Evolutionary conservation across 495 filamentous ascomycete genomes (phyloP).

Genomic region (Penicillium maclennaniae): DNA sequence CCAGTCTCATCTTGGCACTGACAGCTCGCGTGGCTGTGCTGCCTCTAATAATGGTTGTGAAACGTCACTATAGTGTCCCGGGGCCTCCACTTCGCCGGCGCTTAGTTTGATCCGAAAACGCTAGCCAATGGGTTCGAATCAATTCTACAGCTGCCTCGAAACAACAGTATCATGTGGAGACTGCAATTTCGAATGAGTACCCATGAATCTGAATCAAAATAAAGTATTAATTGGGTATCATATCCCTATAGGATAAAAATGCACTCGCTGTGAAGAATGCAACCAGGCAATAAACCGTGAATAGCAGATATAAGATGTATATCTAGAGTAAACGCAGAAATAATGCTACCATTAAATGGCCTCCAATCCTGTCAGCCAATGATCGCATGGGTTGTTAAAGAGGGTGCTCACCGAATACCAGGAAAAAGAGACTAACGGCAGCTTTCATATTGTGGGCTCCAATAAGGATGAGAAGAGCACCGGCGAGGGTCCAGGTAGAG

Average conservation of each 20-base stretch:
- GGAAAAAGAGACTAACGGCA: constrained; percentile 16
- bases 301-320: not conserved
- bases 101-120: not conserved
- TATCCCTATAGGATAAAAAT: not conserved
- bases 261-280: not conserved
- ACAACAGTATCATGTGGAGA: not conserved
- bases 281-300: not conserved
- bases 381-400: not conserved
- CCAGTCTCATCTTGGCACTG: constrained; percentile 1
- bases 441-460: constrained; percentile 23
- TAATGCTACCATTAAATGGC: constrained; percentile 5
- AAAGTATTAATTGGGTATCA: not conserved
- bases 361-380: not conserved
- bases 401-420: constrained; percentile 19
- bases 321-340: not conserved
- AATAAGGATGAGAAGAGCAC: constrained; percentile 23
- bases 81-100: not conserved
- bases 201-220: not conserved
- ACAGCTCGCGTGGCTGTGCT: constrained; percentile 1
- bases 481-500: constrained; percentile 23
- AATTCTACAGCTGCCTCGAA: not conserved
- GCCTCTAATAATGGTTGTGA: not conserved
- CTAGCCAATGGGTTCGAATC: not conserved
- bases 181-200: not conserved
- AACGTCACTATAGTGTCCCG: not conserved